A percentile compares a stretch with the other conserved stretches of the same genome.
Conservation (phyloP, 495 filamentous ascomycete species). For the Penicillium dipodomyicola region DNA sequence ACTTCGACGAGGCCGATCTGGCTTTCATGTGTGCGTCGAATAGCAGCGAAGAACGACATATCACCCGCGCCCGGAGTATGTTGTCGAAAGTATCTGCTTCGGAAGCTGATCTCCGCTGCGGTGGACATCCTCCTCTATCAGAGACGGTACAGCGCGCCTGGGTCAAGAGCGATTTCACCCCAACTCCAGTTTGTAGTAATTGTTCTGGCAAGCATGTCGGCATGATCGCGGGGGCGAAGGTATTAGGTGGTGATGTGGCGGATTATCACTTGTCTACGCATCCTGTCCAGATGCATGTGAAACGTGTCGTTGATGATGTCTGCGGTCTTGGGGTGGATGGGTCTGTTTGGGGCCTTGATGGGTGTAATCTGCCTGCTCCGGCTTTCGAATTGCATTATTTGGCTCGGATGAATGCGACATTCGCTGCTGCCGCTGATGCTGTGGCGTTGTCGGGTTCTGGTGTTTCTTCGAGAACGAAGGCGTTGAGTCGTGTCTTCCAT, state of each 20-base stretch:
- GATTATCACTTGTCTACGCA: constrained; percentile 32
- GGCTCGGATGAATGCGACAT: constrained; percentile 27
- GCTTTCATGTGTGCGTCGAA: constrained; percentile 48
- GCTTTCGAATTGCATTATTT: constrained; percentile 29
- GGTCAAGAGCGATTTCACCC: constrained; percentile 39
- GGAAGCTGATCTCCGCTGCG: constrained; percentile 37
- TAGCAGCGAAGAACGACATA: constrained; percentile 41
- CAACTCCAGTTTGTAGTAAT: constrained; percentile 33
- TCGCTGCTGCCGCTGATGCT: constrained; percentile 27
- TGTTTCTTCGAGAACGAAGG: background rate
- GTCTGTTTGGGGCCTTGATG: constrained; percentile 37
- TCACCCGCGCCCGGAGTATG: constrained; percentile 33
- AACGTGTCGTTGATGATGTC: constrained; percentile 28
- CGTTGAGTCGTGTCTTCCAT: constrained; percentile 28
- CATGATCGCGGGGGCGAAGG: constrained; percentile 38
- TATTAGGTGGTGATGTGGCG: constrained; percentile 23
- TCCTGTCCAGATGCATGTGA: constrained; percentile 34
- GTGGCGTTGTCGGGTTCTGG: background rate
- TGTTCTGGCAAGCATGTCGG: constrained; percentile 46
- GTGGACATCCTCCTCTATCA: constrained; percentile 36
- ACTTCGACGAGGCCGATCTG: constrained; percentile 37
- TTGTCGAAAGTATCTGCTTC: constrained; percentile 24
- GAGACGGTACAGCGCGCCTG: constrained; percentile 30
- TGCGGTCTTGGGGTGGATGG: constrained; percentile 16
- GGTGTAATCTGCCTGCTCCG: constrained; percentile 41